phyloP scores from a whole-genome alignment of 495 filamentous ascomycete genomes.

The Tetracladium setigerum region DNA sequence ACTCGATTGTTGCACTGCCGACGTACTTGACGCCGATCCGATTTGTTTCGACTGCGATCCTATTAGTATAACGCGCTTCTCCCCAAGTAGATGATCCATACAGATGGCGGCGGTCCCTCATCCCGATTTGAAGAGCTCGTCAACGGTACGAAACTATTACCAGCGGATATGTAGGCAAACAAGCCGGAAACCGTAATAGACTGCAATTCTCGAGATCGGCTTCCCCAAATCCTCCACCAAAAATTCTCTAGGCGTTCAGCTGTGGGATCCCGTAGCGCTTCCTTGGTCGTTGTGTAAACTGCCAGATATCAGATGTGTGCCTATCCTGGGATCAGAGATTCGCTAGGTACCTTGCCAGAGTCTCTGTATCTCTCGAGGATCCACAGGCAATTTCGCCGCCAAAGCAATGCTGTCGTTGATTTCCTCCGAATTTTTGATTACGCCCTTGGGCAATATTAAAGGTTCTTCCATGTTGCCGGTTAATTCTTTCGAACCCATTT shows the following conservation, averaged over 20 bases:
- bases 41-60: too few species aligned
- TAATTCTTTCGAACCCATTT: too few species aligned
- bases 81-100: slow-evolving; percentile 19
- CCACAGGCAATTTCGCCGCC: slow-evolving; percentile 29
- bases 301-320: slow-evolving; percentile 12
- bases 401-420: slow-evolving; percentile 40
- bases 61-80: too few species aligned
- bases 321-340: not conserved
- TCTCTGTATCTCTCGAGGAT: slow-evolving; percentile 38
- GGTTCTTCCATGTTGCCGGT: too few species aligned
- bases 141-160: slow-evolving; percentile 39
- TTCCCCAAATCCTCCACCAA: slow-evolving; percentile 51
- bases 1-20: slow-evolving; percentile 8
- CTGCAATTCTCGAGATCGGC: slow-evolving; percentile 28
- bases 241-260: slow-evolving; percentile 46
- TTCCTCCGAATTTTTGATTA: slow-evolving; percentile 36
- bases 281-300: slow-evolving; percentile 46
- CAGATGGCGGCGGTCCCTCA: slow-evolving; percentile 26
- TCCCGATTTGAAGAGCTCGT: slow-evolving; percentile 34
- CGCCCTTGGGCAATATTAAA: slow-evolving; percentile 37
- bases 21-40: too few species aligned
- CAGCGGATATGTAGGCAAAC: slow-evolving; percentile 40
- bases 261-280: slow-evolving; percentile 41
- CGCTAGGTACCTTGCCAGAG: slow-evolving; percentile 40
- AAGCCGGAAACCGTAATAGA: slow-evolving; percentile 37